Evolutionary conservation across 129 eudicot genomes (phyloP), one percentile per base, ranked within the genome.

Genomic region (Mikania micrantha): DNA sequence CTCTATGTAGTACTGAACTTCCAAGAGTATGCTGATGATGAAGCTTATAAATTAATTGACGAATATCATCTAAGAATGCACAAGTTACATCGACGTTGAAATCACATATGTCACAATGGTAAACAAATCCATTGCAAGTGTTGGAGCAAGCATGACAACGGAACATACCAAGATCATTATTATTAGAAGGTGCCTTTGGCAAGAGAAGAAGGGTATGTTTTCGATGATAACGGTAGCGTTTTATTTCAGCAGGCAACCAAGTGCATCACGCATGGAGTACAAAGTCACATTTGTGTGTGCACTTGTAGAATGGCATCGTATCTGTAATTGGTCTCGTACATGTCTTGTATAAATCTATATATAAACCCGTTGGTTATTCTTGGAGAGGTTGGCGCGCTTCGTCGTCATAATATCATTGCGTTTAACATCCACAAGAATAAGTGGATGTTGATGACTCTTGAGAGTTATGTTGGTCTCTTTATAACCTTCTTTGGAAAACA

Each of bases 391-490:
- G 42, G 12, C 2, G 16, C n/a, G n/a, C n/a, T n/a, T 56, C 42
- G 63, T 16, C n/a, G n/a, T n/a, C n/a, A n/a, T n/a, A 15, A 3
- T 5, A 38, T 58, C 22, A 58, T 36, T 3, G 12, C 17, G 1
- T 34, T 15, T 20, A 10, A 27, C 6, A 27, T 22, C 54, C 21
- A 44, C 20, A 0, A 64, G 59, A 5, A 15, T 19, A 9, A 64
- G 20, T 42, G 69, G 81, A 27, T 71, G 81, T 12, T 44, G 4
- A 65, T 70, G 81, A 32, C 49, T 22, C 4, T 21, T 25, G 16
- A 61, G 66, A 7, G 17, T 20, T 17, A 50, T 17, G 13, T 11
- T 47, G 25, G 1, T 12, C 10, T 39, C 28, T 13, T 27, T 29
- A n/a, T n/a, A n/a, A 8, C 7, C 1, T 42, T 44, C 35, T 19